Conservation (phyloP, 2,329 filamentous ascomycete species). For the Fusarium avenaceum region DNA sequence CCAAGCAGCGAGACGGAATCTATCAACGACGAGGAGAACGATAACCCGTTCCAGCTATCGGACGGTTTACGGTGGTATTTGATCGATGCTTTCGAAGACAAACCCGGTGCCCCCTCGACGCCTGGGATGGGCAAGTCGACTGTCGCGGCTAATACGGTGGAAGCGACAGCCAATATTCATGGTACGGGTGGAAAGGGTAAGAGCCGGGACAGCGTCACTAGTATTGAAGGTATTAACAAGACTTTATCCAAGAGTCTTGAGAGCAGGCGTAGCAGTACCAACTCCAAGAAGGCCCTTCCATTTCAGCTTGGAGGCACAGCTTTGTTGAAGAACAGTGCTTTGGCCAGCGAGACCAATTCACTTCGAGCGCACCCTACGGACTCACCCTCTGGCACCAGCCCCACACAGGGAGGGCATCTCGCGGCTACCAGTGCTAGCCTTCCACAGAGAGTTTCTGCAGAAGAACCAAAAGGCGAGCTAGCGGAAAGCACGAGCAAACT, state of each 20-base stretch:
- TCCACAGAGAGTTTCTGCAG: slow-evolving; percentile 24
- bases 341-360: slow-evolving; percentile 72
- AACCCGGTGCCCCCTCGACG: slow-evolving; percentile 89
- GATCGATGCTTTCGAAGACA: slow-evolving; percentile 93
- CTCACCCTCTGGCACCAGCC: slow-evolving; percentile 57
- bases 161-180: slow-evolving; percentile 82
- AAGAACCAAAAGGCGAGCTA: slow-evolving; percentile 37
- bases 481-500: slow-evolving; percentile 40
- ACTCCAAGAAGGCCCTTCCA: slow-evolving; percentile 80
- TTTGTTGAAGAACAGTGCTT: slow-evolving; percentile 63
- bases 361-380: slow-evolving; percentile 64
- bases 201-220: slow-evolving; percentile 62
- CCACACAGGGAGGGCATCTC: slow-evolving; percentile 54
- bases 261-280: slow-evolving; percentile 88
- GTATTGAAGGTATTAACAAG: slow-evolving; percentile 80
- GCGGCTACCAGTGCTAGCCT: slow-evolving; percentile 42
- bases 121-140: slow-evolving; percentile 93
- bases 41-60: slow-evolving; percentile 96
- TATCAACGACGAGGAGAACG: slow-evolving; percentile 78
- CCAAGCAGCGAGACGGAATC: slow-evolving; percentile 64
- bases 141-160: slow-evolving; percentile 87
- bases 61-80: slow-evolving; percentile 97
- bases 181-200: slow-evolving; percentile 61
- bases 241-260: slow-evolving; percentile 90
- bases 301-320: slow-evolving; percentile 61